Evolutionary conservation across 805 yeast genomes (phyloP).

Genomic region (Candida ponderosae): DNA sequence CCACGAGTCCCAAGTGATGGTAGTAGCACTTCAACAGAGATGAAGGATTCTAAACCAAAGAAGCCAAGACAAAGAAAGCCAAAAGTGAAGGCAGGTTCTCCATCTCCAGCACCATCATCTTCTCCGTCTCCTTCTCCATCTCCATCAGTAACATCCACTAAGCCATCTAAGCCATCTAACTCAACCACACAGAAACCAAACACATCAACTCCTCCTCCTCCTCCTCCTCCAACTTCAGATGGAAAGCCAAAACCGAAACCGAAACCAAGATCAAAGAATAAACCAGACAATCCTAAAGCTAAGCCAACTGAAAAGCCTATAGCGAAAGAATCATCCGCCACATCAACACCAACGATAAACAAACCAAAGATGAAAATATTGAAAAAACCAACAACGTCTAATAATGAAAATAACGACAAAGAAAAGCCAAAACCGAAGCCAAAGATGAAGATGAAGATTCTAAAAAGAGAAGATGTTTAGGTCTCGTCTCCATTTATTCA

Average conservation of each 20-base stretch:
- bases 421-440: no score
- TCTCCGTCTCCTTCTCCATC: no score
- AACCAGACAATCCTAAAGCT: not conserved
- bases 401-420: no score
- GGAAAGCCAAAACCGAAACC: not conserved
- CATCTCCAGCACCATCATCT: not conserved
- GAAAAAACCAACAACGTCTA: no score
- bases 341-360: no score
- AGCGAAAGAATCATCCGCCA: conserved; percentile 1
- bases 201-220: no score
- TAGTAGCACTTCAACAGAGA: conserved; percentile 2
- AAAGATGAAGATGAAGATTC: no score
- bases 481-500: no score
- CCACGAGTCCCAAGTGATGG: not conserved
- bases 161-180: not conserved
- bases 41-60: conserved; percentile 1
- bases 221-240: no score
- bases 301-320: conserved; percentile 1
- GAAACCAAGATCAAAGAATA: not conserved
- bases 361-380: no score
- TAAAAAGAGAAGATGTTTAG: no score
- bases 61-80: conserved; percentile 1
- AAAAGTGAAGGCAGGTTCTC: not conserved
- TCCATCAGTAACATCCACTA: not conserved
- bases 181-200: not conserved